A percentile compares a stretch with the other conserved stretches of the same genome.
Conservation (phyloP, 352 stramenopile species). For the Globisporangium abappressorium region DNA sequence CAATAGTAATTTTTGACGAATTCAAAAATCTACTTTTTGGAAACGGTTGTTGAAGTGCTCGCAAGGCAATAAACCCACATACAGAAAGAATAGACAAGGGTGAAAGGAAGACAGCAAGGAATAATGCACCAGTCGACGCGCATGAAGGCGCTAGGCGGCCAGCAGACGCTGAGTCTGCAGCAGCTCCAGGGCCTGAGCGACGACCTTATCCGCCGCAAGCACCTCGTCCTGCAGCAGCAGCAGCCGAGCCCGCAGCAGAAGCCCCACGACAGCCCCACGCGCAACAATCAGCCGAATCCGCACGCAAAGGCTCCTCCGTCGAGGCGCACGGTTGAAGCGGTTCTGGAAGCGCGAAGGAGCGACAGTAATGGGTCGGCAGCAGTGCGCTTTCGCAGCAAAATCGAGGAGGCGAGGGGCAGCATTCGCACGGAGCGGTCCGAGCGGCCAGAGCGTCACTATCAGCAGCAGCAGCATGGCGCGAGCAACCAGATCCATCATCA, state of each 20-base stretch:
- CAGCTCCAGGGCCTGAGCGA: conserved; percentile 38
- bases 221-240: conserved; percentile 17
- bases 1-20: too few species aligned
- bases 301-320: conserved; percentile 8
- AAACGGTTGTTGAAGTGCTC: neutral
- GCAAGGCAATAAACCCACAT: too few species aligned
- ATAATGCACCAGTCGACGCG: conserved; percentile 25
- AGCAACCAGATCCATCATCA: conserved; percentile 4
- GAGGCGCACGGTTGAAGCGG: conserved; percentile 39
- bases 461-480: neutral
- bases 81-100: neutral
- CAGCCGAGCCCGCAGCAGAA: neutral
- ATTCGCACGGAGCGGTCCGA: conserved; percentile 52
- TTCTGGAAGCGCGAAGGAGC: conserved; percentile 32
- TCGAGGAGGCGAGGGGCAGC: conserved; percentile 35
- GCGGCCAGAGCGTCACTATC: conserved; percentile 8
- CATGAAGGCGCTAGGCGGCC: conserved; percentile 33
- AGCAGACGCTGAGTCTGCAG: conserved; percentile 47
- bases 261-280: neutral
- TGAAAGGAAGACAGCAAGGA: neutral
- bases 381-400: conserved; percentile 30
- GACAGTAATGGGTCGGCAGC: conserved; percentile 19
- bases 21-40: too few species aligned
- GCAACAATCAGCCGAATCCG: conserved; percentile 1
- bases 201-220: conserved; percentile 29